A percentile compares a stretch with the other conserved stretches of the same genome.
Evolutionary conservation across 768 basidiomycete species (phyloP).

Genomic region (Coprinopsis strossmayeri): DNA sequence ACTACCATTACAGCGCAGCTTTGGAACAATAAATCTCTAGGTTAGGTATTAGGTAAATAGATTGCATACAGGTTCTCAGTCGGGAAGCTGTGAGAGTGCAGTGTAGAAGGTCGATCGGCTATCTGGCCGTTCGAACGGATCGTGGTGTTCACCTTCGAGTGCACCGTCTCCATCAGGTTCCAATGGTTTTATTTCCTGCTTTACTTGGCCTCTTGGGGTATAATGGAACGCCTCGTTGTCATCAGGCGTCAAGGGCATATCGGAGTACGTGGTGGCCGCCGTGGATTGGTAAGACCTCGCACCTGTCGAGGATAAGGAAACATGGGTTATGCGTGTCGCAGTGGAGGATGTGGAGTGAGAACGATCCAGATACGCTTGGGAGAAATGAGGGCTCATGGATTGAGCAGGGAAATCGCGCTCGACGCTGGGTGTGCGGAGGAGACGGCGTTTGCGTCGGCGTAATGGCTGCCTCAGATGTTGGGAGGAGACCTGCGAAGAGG

Average conservation of each 20-base stretch:
- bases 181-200: too few species aligned
- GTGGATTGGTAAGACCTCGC: background rate
- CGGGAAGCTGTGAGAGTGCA: conserved; percentile 26
- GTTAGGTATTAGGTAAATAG: too few species aligned
- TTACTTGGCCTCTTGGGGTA: too few species aligned
- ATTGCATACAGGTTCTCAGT: too few species aligned
- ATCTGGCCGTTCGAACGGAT: conserved; percentile 19
- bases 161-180: background rate
- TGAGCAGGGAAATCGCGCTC: conserved; percentile 26
- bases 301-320: conserved; percentile 9
- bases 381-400: conserved; percentile 14
- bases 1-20: too few species aligned
- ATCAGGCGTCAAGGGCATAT: conserved; percentile 15
- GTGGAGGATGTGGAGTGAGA: conserved; percentile 10
- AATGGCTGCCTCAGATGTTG: conserved; percentile 13
- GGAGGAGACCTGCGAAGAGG: conserved; percentile 1
- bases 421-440: conserved; percentile 31
- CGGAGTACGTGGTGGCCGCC: conserved; percentile 7
- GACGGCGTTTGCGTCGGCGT: conserved; percentile 21
- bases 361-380: conserved; percentile 7
- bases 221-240: conserved; percentile 13
- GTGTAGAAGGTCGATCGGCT: conserved; percentile 30
- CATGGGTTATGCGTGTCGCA: conserved; percentile 12
- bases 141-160: background rate
- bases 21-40: too few species aligned